Percentiles rank a stretch among this genome's conserved stretches.
Evolutionary conservation across 1,284 basidiomycete species (phyloP).

Genomic region (Testicularia cyperi): DNA sequence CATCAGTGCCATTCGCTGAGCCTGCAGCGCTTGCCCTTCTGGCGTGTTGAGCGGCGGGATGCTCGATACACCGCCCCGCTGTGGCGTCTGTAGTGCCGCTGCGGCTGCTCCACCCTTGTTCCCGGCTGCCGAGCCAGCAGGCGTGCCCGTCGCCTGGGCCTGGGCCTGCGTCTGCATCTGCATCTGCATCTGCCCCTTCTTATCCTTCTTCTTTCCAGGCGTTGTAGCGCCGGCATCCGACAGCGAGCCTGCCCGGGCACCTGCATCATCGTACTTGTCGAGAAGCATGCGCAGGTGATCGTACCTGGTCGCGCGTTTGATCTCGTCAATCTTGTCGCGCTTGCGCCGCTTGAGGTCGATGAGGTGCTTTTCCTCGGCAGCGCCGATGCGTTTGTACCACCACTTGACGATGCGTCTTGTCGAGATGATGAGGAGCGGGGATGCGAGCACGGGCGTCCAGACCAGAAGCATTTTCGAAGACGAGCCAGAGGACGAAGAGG

Average conservation of each 20-base stretch:
- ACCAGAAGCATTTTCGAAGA: constrained; percentile 7
- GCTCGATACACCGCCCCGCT: background rate
- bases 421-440: constrained; percentile 67
- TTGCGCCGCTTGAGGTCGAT: constrained; percentile 76
- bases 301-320: constrained; percentile 96
- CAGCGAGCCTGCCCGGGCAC: constrained; percentile 62
- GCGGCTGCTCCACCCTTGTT: no score
- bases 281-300: constrained; percentile 86
- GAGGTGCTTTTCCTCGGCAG: constrained; percentile 80
- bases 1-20: constrained; percentile 35
- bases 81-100: background rate
- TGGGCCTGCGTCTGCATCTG: no score
- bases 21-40: constrained; percentile 22
- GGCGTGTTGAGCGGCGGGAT: constrained; percentile 7
- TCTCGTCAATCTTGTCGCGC: constrained; percentile 85
- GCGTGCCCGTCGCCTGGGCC: background rate
- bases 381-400: constrained; percentile 82
- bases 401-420: constrained; percentile 78
- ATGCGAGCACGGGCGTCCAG: constrained; percentile 31
- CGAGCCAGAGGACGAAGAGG: background rate
- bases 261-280: constrained; percentile 80
- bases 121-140: constrained; percentile 1
- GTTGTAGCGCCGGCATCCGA: constrained; percentile 59
- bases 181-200: background rate
- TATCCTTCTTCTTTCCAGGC: constrained; percentile 1